phyloP scores from a whole-genome alignment of 257 asterid species.

The Nicotiana paniculata region DNA sequence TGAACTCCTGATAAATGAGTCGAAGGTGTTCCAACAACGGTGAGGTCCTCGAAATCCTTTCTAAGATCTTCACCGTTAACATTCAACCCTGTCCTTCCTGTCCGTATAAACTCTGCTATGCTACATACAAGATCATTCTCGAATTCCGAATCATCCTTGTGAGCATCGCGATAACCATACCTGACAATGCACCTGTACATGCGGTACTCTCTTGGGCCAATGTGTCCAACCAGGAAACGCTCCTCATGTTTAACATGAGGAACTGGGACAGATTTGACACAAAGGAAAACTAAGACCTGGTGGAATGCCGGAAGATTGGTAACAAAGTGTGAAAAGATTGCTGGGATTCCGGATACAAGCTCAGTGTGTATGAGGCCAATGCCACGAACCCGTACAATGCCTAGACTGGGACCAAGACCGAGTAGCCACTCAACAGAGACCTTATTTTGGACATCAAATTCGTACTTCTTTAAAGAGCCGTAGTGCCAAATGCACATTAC shows the following conservation, averaged over 20 bases:
- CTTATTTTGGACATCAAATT: conserved; percentile 82
- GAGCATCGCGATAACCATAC: conserved; percentile 84
- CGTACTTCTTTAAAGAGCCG: conserved; percentile 73
- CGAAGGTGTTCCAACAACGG: conserved; percentile 73
- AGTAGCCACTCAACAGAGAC: conserved; percentile 91
- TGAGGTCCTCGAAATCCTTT: conserved; percentile 40
- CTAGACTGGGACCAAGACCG: conserved; percentile 68
- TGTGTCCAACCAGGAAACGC: conserved; percentile 72
- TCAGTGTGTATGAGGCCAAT: conserved; percentile 92
- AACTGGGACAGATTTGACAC: conserved; percentile 78
- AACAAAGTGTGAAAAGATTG: conserved; percentile 88
- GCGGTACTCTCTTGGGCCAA: conserved; percentile 71
- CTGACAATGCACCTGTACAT: conserved; percentile 81
- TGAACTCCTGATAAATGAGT: conserved; percentile 45
- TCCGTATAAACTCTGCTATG: conserved; percentile 72
- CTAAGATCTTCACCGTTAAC: conserved; percentile 10
- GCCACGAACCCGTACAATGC: conserved; percentile 81
- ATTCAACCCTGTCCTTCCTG: conserved; percentile 24
- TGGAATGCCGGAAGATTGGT: conserved; percentile 94
- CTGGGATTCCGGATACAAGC: conserved; percentile 86
- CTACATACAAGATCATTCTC: conserved; percentile 80
- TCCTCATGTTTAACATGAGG: conserved; percentile 80
- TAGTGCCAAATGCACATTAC: conserved; percentile 90
- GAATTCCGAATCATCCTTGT: conserved; percentile 63
- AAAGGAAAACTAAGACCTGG: conserved; percentile 76